A percentile compares a stretch with the other conserved stretches of the same genome.
Conservation (phyloP, 192 early-diverging fungal species). For the Entomortierella beljakovae region DNA sequence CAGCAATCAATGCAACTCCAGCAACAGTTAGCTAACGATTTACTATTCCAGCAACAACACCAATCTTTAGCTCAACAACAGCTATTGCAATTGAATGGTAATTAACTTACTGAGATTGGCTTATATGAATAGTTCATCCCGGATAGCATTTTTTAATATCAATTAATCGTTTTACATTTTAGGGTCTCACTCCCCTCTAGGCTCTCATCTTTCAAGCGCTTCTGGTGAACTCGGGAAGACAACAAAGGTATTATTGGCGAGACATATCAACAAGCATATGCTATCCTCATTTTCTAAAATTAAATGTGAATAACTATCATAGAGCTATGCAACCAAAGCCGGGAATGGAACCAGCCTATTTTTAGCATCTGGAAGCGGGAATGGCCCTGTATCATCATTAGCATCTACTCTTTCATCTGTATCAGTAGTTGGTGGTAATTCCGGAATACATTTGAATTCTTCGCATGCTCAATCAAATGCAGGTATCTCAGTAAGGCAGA, state of each 20-base stretch:
- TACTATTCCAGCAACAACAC: constrained; percentile 50
- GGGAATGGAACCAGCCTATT: constrained; percentile 43
- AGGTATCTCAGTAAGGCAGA: neutral
- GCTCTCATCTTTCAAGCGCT: constrained; percentile 19
- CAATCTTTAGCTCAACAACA: constrained; percentile 39
- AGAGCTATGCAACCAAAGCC: constrained; percentile 58
- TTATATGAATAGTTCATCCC: neutral
- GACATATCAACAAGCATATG: neutral
- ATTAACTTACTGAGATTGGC: neutral
- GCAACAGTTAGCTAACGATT: constrained; percentile 46
- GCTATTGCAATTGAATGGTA: constrained; percentile 46
- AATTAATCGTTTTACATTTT: neutral
- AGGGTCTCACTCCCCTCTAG: constrained; percentile 41
- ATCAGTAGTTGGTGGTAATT: constrained; percentile 5
- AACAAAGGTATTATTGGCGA: constrained; percentile 22
- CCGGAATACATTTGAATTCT: constrained; percentile 16
- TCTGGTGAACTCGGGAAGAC: constrained; percentile 31
- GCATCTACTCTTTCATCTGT: constrained; percentile 5
- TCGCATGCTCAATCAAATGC: neutral
- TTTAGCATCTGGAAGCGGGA: constrained; percentile 47
- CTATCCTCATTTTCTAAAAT: neutral
- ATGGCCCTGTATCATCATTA: constrained; percentile 42
- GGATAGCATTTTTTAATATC: neutral
- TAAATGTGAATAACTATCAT: neutral
- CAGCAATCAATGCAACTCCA: constrained; percentile 51